Base-by-base conservation (phyloP, 768 basidiomycete species). In the Serendipita sp. region DNA sequence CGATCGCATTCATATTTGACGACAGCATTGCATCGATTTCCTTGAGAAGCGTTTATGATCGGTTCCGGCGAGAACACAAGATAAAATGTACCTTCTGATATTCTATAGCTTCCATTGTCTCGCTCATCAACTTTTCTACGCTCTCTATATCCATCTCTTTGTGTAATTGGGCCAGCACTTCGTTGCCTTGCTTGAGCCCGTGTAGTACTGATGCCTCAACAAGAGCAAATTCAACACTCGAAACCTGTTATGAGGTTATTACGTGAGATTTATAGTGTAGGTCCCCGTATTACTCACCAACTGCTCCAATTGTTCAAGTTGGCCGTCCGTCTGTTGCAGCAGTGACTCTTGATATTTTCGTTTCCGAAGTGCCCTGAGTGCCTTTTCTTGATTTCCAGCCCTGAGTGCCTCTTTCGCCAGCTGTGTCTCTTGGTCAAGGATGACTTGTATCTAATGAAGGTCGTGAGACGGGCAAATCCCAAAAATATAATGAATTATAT, bases 151-250 rank as follows among this genome's bases (percentile, higher is more conserved):
- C 91, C 83, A 99, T 85, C 74, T 98, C 92, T 69, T 85, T 85
- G 74, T 99, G 93, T 15, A 99, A 88, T 74, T 96, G 85, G 73
- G 88, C 91, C 51, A 99, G 78, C 0, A 97, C 92, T 35, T 89
- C 87, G 69, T 88, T 97, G 1, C 96, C 96, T 75, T 93, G 91
- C 73, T 91, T 83, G 48, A 99, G 76, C 5, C 95, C 96, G 72
- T 91, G 91, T 38, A 98, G 71, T 8, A 99, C 89, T 2, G 93
- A 92, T 51, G 89, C 84, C 74, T 98, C 90, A 23, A 98, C 85
- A 58, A 94, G 79, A 4, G 96, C 92, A 76, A 96, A 98, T 73
- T 99, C 96, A 70, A 99, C 96, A 0, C 88, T 89, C 2, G 91
- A 89, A 30, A 97, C 93, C 95, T 99, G 70, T 2, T 10, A 32